phyloP scores from a whole-genome alignment of 768 basidiomycete species.

The Boletus sp. region DNA sequence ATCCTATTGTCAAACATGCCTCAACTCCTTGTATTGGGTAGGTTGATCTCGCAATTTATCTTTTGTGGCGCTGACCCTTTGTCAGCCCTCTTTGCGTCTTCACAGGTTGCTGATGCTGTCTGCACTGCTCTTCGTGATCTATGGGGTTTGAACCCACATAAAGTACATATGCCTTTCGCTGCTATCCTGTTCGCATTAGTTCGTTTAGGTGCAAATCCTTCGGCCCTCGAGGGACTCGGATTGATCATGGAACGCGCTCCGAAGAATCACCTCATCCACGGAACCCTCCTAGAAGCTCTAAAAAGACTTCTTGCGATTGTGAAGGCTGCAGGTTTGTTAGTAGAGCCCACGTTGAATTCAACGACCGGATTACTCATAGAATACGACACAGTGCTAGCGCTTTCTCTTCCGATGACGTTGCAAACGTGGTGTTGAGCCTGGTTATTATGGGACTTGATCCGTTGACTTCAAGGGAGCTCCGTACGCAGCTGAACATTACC shows the following conservation, averaged over 20 bases:
- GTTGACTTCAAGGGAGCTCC: slow-evolving; percentile 43
- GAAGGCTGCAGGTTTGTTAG: slow-evolving; percentile 47
- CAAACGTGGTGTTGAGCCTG: slow-evolving; percentile 49
- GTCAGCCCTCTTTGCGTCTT: slow-evolving; percentile 16
- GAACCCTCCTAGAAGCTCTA: slow-evolving; percentile 33
- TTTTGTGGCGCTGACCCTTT: slow-evolving; percentile 9
- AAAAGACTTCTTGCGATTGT: slow-evolving; percentile 45
- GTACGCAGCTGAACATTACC: slow-evolving; percentile 44
- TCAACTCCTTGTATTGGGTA: slow-evolving; percentile 46
- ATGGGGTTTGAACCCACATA: slow-evolving; percentile 24
- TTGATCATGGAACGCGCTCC: slow-evolving; percentile 22
- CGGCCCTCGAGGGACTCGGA: slow-evolving; percentile 35
- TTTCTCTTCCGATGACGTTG: slow-evolving; percentile 41
- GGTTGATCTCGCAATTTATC: not conserved
- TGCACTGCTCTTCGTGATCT: slow-evolving; percentile 35
- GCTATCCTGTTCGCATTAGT: slow-evolving; percentile 38
- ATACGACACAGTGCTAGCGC: slow-evolving; percentile 30
- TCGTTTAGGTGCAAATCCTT: slow-evolving; percentile 44
- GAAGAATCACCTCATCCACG: slow-evolving; percentile 14
- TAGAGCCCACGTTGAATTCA: slow-evolving; percentile 2
- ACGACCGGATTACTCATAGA: not conserved
- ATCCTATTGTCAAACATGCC: slow-evolving; percentile 32
- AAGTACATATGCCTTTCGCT: slow-evolving; percentile 33
- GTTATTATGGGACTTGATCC: slow-evolving; percentile 58
- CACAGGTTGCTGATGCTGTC: slow-evolving; percentile 34